phyloP scores from a whole-genome alignment of 805 yeast genomes.

The Deakozyma indianensis region DNA sequence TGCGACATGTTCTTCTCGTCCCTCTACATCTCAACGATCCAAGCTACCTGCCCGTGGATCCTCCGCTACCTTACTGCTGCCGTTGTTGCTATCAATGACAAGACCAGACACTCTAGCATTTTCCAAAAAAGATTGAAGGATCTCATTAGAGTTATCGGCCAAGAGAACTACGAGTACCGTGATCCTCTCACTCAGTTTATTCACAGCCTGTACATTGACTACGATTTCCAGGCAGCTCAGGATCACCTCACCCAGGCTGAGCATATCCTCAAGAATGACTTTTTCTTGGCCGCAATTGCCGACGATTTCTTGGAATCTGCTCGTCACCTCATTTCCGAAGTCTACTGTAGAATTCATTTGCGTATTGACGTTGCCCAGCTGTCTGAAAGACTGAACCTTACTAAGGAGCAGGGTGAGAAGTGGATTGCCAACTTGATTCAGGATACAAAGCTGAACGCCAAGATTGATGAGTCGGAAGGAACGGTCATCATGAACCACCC shows the following conservation, averaged over 20 bases:
- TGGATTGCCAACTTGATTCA: constrained; percentile 37
- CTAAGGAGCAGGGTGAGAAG: constrained; percentile 34
- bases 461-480: constrained; percentile 37
- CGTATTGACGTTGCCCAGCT: constrained; percentile 32
- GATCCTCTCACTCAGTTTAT: constrained; percentile 52
- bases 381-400: constrained; percentile 30
- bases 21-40: constrained; percentile 49
- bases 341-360: constrained; percentile 39
- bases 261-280: constrained; percentile 37
- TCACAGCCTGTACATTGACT: constrained; percentile 39
- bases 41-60: constrained; percentile 61
- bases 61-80: constrained; percentile 51
- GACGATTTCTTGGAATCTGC: constrained; percentile 32
- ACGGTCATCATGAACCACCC: constrained; percentile 41
- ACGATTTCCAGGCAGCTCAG: constrained; percentile 41
- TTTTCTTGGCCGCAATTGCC: constrained; percentile 34
- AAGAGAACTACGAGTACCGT: constrained; percentile 48
- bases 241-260: constrained; percentile 33
- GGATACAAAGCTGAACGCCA: constrained; percentile 38
- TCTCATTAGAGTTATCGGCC: constrained; percentile 39
- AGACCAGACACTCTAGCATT: constrained; percentile 12
- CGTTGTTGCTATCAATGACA: constrained; percentile 24
- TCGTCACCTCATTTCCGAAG: constrained; percentile 36
- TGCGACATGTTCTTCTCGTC: constrained; percentile 45
- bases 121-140: constrained; percentile 45